Base-by-base conservation (phyloP, 2,329 filamentous ascomycete genomes). In the Mycosphaerella sp. region DNA sequence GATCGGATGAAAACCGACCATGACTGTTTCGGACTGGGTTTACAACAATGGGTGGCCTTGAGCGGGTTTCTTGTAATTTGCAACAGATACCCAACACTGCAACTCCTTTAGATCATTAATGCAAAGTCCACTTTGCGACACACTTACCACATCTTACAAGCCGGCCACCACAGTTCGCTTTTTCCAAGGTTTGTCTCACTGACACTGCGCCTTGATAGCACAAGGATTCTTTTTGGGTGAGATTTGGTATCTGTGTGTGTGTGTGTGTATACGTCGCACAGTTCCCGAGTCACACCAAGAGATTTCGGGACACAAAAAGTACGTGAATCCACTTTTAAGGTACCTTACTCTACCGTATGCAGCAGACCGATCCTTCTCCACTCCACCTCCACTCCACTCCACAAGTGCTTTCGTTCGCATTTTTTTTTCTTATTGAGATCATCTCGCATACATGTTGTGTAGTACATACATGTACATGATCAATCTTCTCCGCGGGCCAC, bases 81-180 rank as follows among this genome's bases (percentile, higher is more conserved):
- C 30, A 32, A 50, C 42, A 47, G 50, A 54, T 54, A 52, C 53
- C 53, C 50, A 49, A 32, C 21, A 45, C 44, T 46, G 39, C 36
- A 41, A 28, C 32, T 35, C 35, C 32, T 43, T 37, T 27, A 39
- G 9, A 8, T 13, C 4, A 39, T 9, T 8, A 39, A 39, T 14
- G 16, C 34, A 49, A 17, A 37, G 32, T 46, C 18, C 34, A 9
- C 16, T 34, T 44, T 45, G 37, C 27, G 30, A 32, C 21, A 41
- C 37, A 42, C 34, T 35, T 32, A 18, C 16, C 30, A 12, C 40
- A 25, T 25, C 30, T 32, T 4, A 32, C 3, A 32, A 10, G 13
- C 21, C 21, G 30, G 3, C 30, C 30, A 10, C 28, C 28, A 30
- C 28, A 30, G 6, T 10, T 30, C 28, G 28, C 28, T 30, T 10